A percentile compares a stretch with the other conserved stretches of the same genome.
Conservation (phyloP, 352 stramenopile species). For the Sclerospora graminicola region DNA sequence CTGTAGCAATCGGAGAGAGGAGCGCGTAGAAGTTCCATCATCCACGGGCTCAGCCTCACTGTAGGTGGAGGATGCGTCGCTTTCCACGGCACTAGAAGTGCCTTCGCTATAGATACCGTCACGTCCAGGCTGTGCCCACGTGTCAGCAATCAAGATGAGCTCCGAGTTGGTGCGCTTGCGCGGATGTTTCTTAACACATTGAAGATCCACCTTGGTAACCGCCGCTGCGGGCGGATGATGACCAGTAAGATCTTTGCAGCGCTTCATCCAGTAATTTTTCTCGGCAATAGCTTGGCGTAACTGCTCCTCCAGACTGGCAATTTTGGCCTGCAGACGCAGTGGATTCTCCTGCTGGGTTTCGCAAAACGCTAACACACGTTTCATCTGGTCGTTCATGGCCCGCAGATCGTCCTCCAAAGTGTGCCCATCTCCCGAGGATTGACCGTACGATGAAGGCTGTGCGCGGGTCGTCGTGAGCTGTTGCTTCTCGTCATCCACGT, state of each 20-base stretch:
- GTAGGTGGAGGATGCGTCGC: constrained; percentile 38
- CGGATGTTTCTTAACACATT: constrained; percentile 40
- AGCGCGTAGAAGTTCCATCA: constrained; percentile 21
- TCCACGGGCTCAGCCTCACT: constrained; percentile 29
- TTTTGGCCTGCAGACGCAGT: constrained; percentile 61
- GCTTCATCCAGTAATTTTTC: constrained; percentile 88
- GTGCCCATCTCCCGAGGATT: constrained; percentile 26
- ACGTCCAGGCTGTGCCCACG: constrained; percentile 45
- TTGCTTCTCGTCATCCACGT: constrained; percentile 8
- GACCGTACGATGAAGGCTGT: constrained; percentile 37
- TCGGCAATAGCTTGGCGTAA: constrained; percentile 62
- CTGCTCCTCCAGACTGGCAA: constrained; percentile 71
- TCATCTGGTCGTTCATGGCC: constrained; percentile 70
- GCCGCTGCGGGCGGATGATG: constrained; percentile 28
- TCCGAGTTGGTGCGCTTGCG: constrained; percentile 77
- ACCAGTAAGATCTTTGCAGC: constrained; percentile 59
- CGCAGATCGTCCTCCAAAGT: constrained; percentile 69
- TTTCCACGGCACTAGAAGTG: constrained; percentile 33
- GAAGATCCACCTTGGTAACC: constrained; percentile 21
- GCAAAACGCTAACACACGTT: constrained; percentile 71
- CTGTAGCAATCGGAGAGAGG: constrained; percentile 71
- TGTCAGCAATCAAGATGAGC: constrained; percentile 74
- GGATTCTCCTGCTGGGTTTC: constrained; percentile 63
- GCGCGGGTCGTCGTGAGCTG: constrained; percentile 5
- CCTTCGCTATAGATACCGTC: constrained; percentile 70